Base-by-base conservation (phyloP, 108 stramenopile genomes). In the Cyclostephanos invisitatus region DNA sequence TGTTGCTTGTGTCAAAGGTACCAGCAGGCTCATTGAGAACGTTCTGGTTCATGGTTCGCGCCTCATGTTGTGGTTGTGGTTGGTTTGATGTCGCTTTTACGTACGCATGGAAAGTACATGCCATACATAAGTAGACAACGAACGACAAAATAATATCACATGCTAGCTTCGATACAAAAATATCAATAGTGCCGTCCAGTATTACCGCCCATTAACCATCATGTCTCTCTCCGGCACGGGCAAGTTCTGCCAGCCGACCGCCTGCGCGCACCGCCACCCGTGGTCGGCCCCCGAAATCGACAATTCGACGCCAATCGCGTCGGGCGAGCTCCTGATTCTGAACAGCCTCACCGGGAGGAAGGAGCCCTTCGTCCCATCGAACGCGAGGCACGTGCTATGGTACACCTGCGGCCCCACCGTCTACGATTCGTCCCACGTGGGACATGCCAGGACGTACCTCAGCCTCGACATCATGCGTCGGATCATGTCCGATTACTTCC, bases 371-470 rank as follows among this genome's bases (percentile, higher is more conserved):
- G 75, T 91, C 11, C 90, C 90, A 14, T 75, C 75, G 61, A 49
- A 72, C 4, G 44, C 53, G 11, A 70, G 84, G 29, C 62, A 68
- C 54, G 86, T 91, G 12, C 75, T 70, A n/a, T 84, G 83, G 83
- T 83, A 96, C 84, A 94, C 86, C 67, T 99, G 99, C 73, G 99
- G 99, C 10, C 99, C 99, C 0, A 99, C 99, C 24, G 99, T 99
- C 8, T 99, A 99, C 70, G 99, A 89, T 70, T 79, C 85, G 22
- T 80, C 89, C 60, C 99, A 99, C 73, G 91, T 99, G 84, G 99
- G 98, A 0, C 98, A 99, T 72, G 99, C 99, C 0, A 81, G 99
- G 27, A 97, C 99, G 2, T 99, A 99, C 84, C 82, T 99, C 11
- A 78, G 84, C 14, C 97, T 99, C 60, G 99, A 99, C 74, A 97